These are phyloP conservation scores for Ophiostoma novo-ulmi DNA, from an alignment of 2,329 filamentous ascomycete genomes.

Conservation along the genomic window DNA sequence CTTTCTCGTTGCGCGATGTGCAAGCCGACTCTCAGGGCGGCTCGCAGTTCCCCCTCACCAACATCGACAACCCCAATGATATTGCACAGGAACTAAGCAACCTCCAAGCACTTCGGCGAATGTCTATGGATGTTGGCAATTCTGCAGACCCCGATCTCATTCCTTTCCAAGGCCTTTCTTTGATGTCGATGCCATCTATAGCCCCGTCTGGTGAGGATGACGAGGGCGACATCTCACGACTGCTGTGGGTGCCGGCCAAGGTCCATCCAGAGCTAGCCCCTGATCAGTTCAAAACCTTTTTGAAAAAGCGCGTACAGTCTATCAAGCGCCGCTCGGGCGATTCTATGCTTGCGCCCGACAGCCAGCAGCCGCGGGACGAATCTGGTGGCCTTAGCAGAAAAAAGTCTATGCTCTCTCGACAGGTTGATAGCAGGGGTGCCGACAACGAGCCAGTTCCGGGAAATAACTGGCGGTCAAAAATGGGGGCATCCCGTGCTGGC, in stretches of 20 bases:
- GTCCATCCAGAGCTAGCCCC: slow-evolving; percentile 93
- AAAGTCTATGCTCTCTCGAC: slow-evolving; percentile 91
- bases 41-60: slow-evolving; percentile 76
- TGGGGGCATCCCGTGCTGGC: neutral
- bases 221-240: slow-evolving; percentile 78
- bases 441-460: slow-evolving; percentile 42
- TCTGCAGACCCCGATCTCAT: slow-evolving; percentile 69
- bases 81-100: slow-evolving; percentile 92
- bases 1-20: slow-evolving; percentile 49
- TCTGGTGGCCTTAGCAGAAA: slow-evolving; percentile 63
- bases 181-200: slow-evolving; percentile 65
- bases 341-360: slow-evolving; percentile 56
- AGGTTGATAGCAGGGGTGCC: slow-evolving; percentile 65
- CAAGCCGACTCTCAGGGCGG: slow-evolving; percentile 48
- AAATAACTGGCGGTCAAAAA: neutral
- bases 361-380: slow-evolving; percentile 11
- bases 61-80: slow-evolving; percentile 82
- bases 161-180: slow-evolving; percentile 59
- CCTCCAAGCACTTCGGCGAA: slow-evolving; percentile 78
- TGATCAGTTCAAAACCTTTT: slow-evolving; percentile 92
- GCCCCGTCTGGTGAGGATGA: slow-evolving; percentile 69
- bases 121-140: slow-evolving; percentile 90
- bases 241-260: slow-evolving; percentile 94
- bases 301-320: slow-evolving; percentile 86
- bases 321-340: slow-evolving; percentile 80